Base-by-base conservation (phyloP, 208 protist genomes). In the Giardia duodenalis region DNA sequence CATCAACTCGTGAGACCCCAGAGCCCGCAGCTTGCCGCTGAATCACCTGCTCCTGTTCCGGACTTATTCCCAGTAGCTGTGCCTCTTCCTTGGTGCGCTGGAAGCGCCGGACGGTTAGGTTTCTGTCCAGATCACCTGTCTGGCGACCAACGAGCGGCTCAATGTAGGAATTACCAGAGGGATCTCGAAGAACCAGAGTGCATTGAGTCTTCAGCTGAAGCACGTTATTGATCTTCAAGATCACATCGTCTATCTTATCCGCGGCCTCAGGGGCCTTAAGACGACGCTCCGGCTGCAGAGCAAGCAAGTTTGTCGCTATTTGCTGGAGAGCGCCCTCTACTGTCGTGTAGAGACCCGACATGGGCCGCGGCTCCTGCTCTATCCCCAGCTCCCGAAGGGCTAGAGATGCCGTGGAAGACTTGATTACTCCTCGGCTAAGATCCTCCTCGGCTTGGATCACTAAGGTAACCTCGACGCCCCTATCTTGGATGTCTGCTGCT, bases 371-470 rank as follows among this genome's bases (percentile, higher is more conserved):
- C 22, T 97, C 96, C 30, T 98, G 97, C 95, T 98, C 97, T 76
- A 98, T 95, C 90, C 97, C 94, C 87, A 98, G 86, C 95, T 98
- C 95, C 2, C 97, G 97, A 92, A 98, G 96, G 0, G 89, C 94
- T 22, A 98, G 92, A 10, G 95, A 96, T 45, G 96, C 96, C 87
- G 95, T 97, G 92, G 97, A 96, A 42, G 96, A 97, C 93, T 97
- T 97, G 22, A 98, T 97, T 46, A 98, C 95, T 93, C 97, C 96
- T 19, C 97, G 95, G 87, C 97, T 94, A 92, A 98, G 93, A 93
- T 98, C 97, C 86, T 30, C 42, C 0, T 1, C 0, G 10, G 19
- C 30, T n/a, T 39, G 43, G 2, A 95, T 92, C 0, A 42, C 47
- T 1, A 96, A 87, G 39, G 92, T 94, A 47, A 94, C 93, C 0